Evolutionary conservation across 225 moss, liverwort and hornwort species (phyloP), one percentile per base, ranked within the genome.

Genomic region (Lunularia cruciata): DNA sequence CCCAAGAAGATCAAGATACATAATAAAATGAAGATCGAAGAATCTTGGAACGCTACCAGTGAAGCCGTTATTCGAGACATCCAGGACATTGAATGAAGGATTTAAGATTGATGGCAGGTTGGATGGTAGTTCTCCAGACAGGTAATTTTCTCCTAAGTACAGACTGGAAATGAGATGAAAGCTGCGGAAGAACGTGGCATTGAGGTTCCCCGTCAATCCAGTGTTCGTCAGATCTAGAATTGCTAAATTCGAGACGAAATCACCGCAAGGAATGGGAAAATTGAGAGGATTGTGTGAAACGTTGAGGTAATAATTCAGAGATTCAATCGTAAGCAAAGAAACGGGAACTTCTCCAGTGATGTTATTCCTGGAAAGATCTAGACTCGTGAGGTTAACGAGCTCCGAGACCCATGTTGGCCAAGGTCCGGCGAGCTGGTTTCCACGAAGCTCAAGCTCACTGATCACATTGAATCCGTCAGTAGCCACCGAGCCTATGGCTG

Each of bases 221-320:
- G 51, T 51, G 33, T 52, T 23, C 25, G 51, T 68, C 35, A 68
- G 31, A 35, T 68, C 67, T 10, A 68, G 67, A 36, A 68, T 68
- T 14, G 51, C 67, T 3, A 68, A 31, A 22, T 68, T 34, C 9
- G 67, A 52, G 51, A 53, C 53, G 51, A 51, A 68, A 23, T 53
- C 26, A 4, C 67, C 67, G 34, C 53, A 34, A 1, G 51, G 67
- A 11, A 68, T 11, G 6, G 53, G 49, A 38, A 37, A 51, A 18
- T 68, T 37, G 12, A 68, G 53, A 54, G 67, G 67, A 37, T 68
- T 68, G 67, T 68, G 33, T 6, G 67, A 68, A 35, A 36, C 35
- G 20, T 68, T 68, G 49, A 68, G 67, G 3, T 34, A 51, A 18
- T 68, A 68, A 6, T 68, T 19, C 37, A 68, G 10, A 34, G 12